Evolutionary conservation across 306 rosid genomes (phyloP).

Genomic region (Sesbania bispinosa): DNA sequence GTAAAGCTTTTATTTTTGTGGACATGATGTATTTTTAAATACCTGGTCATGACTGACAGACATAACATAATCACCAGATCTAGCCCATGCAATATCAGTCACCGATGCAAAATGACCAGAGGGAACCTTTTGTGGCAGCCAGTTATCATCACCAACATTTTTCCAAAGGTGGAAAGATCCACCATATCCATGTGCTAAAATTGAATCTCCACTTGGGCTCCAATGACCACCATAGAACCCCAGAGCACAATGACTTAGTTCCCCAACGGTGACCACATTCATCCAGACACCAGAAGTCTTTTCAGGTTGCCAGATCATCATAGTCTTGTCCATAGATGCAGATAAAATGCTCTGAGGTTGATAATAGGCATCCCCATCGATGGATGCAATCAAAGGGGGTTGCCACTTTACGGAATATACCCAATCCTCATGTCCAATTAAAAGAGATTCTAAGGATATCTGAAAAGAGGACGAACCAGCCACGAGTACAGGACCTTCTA

Average conservation of each 20-base stretch:
- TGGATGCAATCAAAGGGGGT: constrained; percentile 58
- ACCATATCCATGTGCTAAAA: constrained; percentile 95
- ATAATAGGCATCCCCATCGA: constrained; percentile 43
- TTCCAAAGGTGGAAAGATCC: constrained; percentile 97
- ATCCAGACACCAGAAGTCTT: constrained; percentile 91
- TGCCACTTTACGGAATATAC: constrained; percentile 93
- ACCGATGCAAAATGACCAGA: constrained; percentile 95
- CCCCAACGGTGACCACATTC: constrained; percentile 98
- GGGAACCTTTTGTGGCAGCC: constrained; percentile 96
- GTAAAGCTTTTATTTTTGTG: constrained; percentile 8
- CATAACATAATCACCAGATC: constrained; percentile 71
- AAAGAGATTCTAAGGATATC: constrained; percentile 88
- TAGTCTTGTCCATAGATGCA: constrained; percentile 99
- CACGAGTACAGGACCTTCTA: constrained; percentile 81
- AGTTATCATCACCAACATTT: constrained; percentile 67
- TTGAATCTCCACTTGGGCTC: constrained; percentile 81
- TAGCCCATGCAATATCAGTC: constrained; percentile 80
- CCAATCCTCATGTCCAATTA: constrained; percentile 98
- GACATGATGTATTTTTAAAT: neutral
- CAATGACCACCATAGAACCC: constrained; percentile 98
- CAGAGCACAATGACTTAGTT: constrained; percentile 90
- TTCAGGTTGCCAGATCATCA: constrained; percentile 99
- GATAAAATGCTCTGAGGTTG: constrained; percentile 91
- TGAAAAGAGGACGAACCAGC: constrained; percentile 74
- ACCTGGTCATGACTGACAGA: constrained; percentile 98